A percentile compares a stretch with the other conserved stretches of the same genome.
phyloP scores from a whole-genome alignment of 106 monocot species.

The Ottelia alismoides region DNA sequence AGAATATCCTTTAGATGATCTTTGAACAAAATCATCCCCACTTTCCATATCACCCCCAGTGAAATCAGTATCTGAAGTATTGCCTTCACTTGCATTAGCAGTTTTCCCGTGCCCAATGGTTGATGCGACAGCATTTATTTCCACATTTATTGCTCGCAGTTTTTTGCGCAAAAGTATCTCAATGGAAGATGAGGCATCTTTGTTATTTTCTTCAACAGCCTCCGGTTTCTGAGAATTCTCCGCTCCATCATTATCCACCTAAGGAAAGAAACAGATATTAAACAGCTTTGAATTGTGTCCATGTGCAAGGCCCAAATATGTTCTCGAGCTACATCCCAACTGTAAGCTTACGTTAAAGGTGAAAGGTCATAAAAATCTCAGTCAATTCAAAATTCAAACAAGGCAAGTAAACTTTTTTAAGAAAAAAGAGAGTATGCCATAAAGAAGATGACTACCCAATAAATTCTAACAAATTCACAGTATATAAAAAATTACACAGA shows the following conservation, averaged over 20 bases:
- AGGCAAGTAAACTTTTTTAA: too few relatives aligned
- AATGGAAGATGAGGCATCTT: slow-evolving; percentile 19
- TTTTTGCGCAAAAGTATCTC: slow-evolving; percentile 35
- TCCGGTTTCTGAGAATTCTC: slow-evolving; percentile 16
- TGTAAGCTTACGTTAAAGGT: not conserved
- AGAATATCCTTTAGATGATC: slow-evolving; percentile 22
- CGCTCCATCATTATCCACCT: slow-evolving; percentile 50
- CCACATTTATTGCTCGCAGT: slow-evolving; percentile 64
- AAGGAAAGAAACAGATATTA: not conserved
- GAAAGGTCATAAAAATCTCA: too few relatives aligned
- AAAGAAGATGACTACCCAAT: too few relatives aligned
- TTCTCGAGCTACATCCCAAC: not conserved
- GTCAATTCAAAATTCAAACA: too few relatives aligned
- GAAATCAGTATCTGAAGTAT: not conserved
- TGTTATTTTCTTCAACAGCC: slow-evolving; percentile 12
- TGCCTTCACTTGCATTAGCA: slow-evolving; percentile 10
- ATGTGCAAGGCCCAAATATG: not conserved
- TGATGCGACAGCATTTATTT: slow-evolving; percentile 85
- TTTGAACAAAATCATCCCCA: slow-evolving; percentile 12
- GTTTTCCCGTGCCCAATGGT: slow-evolving; percentile 23
- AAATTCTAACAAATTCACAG: too few relatives aligned
- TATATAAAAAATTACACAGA: too few relatives aligned
- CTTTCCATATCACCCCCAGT: slow-evolving; percentile 6
- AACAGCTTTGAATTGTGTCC: not conserved
- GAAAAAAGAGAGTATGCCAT: too few relatives aligned